Evolutionary conservation across 2,329 filamentous ascomycete species (phyloP), one percentile per base, ranked within the genome.

Genomic region (Pseudogymnoascus sp.): DNA sequence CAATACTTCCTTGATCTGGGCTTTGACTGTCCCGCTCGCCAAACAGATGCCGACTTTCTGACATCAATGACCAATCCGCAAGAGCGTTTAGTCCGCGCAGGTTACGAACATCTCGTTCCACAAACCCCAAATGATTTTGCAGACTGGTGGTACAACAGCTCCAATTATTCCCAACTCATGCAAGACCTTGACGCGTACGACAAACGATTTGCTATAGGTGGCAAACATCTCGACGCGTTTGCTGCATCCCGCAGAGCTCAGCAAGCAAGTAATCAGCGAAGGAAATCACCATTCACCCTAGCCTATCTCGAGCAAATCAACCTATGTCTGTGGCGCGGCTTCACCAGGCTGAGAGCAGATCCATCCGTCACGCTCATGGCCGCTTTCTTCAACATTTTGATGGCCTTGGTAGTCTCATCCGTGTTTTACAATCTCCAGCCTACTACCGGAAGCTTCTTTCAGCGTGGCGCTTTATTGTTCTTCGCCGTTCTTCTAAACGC

Each of bases 201-300:
- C 39, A 60, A 75, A 76, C 1, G 74, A 78, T 58, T 85, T 82
- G 0, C 78, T 82, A 0, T 85, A 82, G 67, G 74, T 79, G n/a
- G 77, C 85, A 66, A 80, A 74, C 59, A 68, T 82, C 7, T 72
- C 74, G 2, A 82, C 80, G 73, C 80, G 83, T 65, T 70, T 83
- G 64, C 69, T 68, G 26, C 72, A 82, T 10, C 80, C 77, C 39
- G 39, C 6, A 45, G 21, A 28, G 39, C 39, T 26, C 39, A 45
- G 21, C 39, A 45, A 35, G 80, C 80, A 65, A 79, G 74, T 71
- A 60, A 81, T 81, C 66, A 64, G 37, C 58, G 63, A 8, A 60
- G 61, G n/a, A 28, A 61, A 71, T 94, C 89, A 1, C 90, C 91
- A 0, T 96, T 86, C 72, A 95, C 89, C 1, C 76, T 96, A 30